Conservation (phyloP, 139 green algal genomes). For the Chlamydomonas applanata region DNA sequence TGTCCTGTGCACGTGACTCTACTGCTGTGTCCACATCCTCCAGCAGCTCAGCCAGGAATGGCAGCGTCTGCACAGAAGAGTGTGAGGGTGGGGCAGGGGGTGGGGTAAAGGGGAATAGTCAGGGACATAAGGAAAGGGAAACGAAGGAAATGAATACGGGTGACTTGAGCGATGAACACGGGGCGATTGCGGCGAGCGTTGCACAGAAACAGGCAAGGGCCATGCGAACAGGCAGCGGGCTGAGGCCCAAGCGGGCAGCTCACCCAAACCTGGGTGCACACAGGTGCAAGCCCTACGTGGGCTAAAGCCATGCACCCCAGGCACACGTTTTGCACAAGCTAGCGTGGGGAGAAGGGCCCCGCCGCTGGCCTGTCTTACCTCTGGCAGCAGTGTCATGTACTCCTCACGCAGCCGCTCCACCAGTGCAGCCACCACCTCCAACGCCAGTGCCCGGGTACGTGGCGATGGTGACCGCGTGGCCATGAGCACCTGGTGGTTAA, state of each 20-base stretch:
- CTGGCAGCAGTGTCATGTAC: slow-evolving; percentile 77
- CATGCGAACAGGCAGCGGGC: too few relatives aligned
- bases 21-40: slow-evolving; percentile 79
- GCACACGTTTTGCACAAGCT: too few relatives aligned
- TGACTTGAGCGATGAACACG: background rate
- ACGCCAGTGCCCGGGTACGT: slow-evolving; percentile 26
- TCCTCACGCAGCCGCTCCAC: slow-evolving; percentile 77
- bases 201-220: too few relatives aligned
- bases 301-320: too few relatives aligned
- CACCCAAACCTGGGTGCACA: background rate
- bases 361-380: slow-evolving; percentile 47
- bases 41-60: slow-evolving; percentile 88
- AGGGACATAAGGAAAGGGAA: too few relatives aligned
- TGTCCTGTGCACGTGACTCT: slow-evolving; percentile 46
- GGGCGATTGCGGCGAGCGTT: background rate
- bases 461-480: slow-evolving; percentile 16
- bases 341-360: background rate
- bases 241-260: too few relatives aligned
- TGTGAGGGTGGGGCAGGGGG: too few relatives aligned
- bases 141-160: too few relatives aligned
- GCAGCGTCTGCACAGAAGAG: slow-evolving; percentile 54
- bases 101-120: too few relatives aligned
- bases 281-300: background rate
- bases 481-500: slow-evolving; percentile 76
- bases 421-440: slow-evolving; percentile 55